Base-by-base conservation (phyloP, 106 monocot species). In the Acorus calamus region DNA sequence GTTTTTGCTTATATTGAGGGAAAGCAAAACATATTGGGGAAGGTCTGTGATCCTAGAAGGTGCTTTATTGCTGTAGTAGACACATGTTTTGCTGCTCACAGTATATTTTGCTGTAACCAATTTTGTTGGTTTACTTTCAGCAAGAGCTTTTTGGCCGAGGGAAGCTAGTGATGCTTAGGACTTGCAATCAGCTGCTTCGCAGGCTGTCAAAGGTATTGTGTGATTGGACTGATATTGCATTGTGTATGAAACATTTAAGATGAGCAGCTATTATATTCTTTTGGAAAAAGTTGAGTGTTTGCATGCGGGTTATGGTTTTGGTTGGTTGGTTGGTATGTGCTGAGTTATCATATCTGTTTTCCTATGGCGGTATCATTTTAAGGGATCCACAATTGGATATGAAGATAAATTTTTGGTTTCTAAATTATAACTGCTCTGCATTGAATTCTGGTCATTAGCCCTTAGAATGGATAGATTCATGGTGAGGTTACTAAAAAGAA, bases 121-220 rank as follows among this genome's bases (percentile, higher is more conserved):
- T 49, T 42, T 14, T 2, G 9, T 62, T 70, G 49, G 8, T 43
- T 45, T 74, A 11, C 49, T 69, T 82, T 57, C 77, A 94, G 91
- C 98, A 83, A 88, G 98, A 98, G 73, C 80, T 98, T 11, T 98
- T 88, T 79, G 85, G 83, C n/a, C 85, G 98, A 60, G 98, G 98
- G 57, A 98, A 98, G 72, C 83, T 98, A 59, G 98, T 98, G 71
- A 98, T 98, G 98, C 74, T 98, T 52, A 83, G 98, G 53, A 98
- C 98, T 64, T 98, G 98, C 75, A 98, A 98, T 83, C 98, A 98
- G 63, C 85, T 98, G 28, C 98, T 98, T 66, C 82, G 98, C 46
- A 83, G 98, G 64, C 76, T 98, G 1, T 98, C 98, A 53, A 98
- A 98, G 88, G 94, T 90, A 73, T 61, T 9, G 9, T n/a, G 41